Evolutionary conservation across 139 green algal species (phyloP).

Genomic region (Picochlorum sp.): DNA sequence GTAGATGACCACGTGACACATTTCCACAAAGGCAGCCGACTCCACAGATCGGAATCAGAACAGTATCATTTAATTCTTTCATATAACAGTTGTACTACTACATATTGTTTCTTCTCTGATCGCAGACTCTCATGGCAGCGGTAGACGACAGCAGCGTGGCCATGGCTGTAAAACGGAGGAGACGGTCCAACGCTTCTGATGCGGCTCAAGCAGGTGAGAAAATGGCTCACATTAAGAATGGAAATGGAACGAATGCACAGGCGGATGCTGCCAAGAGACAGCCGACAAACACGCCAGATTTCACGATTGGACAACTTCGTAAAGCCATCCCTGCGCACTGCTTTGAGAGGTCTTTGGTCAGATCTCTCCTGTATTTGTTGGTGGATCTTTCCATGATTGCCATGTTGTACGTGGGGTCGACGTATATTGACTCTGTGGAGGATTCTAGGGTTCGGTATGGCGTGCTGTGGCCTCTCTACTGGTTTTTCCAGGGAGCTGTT

Average conservation of each 20-base stretch:
- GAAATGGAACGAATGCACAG: too few relatives aligned
- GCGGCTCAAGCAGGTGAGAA: too few relatives aligned
- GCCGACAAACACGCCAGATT: slow-evolving; percentile 19
- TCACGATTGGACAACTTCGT: slow-evolving; percentile 60
- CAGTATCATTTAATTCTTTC: too few relatives aligned
- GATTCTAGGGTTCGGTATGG: slow-evolving; percentile 31
- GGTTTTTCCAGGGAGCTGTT: slow-evolving; percentile 59
- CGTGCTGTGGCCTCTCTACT: slow-evolving; percentile 64
- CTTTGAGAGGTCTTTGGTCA: slow-evolving; percentile 54
- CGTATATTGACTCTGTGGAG: slow-evolving; percentile 37
- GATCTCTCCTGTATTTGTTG: slow-evolving; percentile 51
- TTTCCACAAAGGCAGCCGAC: neutral
- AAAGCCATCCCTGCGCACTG: slow-evolving; percentile 76
- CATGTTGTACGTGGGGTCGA: slow-evolving; percentile 33
- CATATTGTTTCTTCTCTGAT: too few relatives aligned
- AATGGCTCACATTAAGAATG: too few relatives aligned
- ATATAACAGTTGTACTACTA: too few relatives aligned
- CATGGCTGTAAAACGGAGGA: neutral
- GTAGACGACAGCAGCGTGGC: neutral
- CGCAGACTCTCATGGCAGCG: too few relatives aligned
- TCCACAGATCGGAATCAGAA: too few relatives aligned
- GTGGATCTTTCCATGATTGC: slow-evolving; percentile 45
- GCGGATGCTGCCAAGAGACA: neutral
- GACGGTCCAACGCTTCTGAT: neutral
- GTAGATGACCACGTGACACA: too few relatives aligned